These are phyloP conservation scores for Brasilioporus rufonigricans DNA, from an alignment of 768 basidiomycete genomes.

Conservation along the genomic window DNA sequence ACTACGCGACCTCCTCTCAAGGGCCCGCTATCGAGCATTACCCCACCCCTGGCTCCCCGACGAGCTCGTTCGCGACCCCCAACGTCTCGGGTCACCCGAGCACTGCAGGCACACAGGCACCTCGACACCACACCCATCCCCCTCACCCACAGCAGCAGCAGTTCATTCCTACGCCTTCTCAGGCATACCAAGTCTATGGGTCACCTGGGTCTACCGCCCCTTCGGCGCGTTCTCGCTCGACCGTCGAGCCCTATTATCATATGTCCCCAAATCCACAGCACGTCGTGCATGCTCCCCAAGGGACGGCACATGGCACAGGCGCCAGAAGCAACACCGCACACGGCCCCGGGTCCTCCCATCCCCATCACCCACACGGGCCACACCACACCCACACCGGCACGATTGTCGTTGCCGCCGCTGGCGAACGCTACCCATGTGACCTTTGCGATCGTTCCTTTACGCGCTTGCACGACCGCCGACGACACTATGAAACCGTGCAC, in stretches of 20 bases:
- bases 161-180: slow-evolving; percentile 52
- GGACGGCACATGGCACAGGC: slow-evolving; percentile 14
- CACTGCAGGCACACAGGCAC: slow-evolving; percentile 13
- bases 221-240: slow-evolving; percentile 27
- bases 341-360: neutral
- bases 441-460: slow-evolving; percentile 79
- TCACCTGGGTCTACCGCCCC: slow-evolving; percentile 26
- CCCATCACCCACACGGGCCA: slow-evolving; percentile 7
- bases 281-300: slow-evolving; percentile 13
- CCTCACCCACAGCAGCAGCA: slow-evolving; percentile 25
- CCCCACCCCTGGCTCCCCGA: slow-evolving; percentile 17
- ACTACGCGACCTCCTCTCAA: slow-evolving; percentile 23
- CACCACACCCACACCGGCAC: slow-evolving; percentile 12
- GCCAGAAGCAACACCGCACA: slow-evolving; percentile 17
- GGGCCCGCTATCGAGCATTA: slow-evolving; percentile 21
- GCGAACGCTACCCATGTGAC: slow-evolving; percentile 70
- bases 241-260: slow-evolving; percentile 39
- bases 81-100: slow-evolving; percentile 14
- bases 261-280: slow-evolving; percentile 40
- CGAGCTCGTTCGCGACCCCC: slow-evolving; percentile 21
- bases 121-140: slow-evolving; percentile 17
- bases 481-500: slow-evolving; percentile 79
- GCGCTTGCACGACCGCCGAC: slow-evolving; percentile 76
- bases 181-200: slow-evolving; percentile 37
- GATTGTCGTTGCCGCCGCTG: slow-evolving; percentile 24